Conservation (phyloP, 1,284 basidiomycete species). For the Puccinia hordei region DNA sequence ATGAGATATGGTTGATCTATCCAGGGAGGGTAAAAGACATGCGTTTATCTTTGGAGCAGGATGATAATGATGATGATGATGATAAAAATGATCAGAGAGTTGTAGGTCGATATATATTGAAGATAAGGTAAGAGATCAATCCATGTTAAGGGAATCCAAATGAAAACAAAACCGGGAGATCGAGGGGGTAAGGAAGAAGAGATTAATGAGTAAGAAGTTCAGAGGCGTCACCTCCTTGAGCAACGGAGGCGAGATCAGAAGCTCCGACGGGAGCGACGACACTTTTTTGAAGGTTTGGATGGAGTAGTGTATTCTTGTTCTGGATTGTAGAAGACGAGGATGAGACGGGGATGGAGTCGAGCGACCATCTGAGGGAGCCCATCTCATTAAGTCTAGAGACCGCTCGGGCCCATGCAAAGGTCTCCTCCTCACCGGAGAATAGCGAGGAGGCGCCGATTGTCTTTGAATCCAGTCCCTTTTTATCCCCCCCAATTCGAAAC, state of each 20-base stretch:
- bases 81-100: too few species aligned
- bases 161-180: too few species aligned
- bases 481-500: not conserved
- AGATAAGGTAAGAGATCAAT: too few species aligned
- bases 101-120: too few species aligned
- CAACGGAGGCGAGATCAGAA: slow-evolving; percentile 5
- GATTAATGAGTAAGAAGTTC: not conserved
- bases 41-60: too few species aligned
- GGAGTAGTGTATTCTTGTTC: too few species aligned
- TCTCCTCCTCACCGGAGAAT: slow-evolving; percentile 88
- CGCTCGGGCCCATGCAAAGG: slow-evolving; percentile 90
- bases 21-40: too few species aligned
- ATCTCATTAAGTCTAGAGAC: slow-evolving; percentile 87
- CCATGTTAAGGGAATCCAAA: too few species aligned
- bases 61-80: too few species aligned
- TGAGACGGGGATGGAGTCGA: not conserved
- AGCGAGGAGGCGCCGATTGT: slow-evolving; percentile 78
- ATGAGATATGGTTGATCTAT: too few species aligned
- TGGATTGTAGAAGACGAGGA: too few species aligned
- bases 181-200: too few species aligned
- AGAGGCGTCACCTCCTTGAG: not conserved
- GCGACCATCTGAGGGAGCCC: slow-evolving; percentile 80
- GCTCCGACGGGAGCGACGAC: not conserved
- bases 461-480: slow-evolving; percentile 74
- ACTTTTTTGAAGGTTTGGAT: not conserved